Evolutionary conservation across 352 stramenopile species (phyloP), one percentile per base, ranked within the genome.

Genomic region (Aphanomyces invadans): DNA sequence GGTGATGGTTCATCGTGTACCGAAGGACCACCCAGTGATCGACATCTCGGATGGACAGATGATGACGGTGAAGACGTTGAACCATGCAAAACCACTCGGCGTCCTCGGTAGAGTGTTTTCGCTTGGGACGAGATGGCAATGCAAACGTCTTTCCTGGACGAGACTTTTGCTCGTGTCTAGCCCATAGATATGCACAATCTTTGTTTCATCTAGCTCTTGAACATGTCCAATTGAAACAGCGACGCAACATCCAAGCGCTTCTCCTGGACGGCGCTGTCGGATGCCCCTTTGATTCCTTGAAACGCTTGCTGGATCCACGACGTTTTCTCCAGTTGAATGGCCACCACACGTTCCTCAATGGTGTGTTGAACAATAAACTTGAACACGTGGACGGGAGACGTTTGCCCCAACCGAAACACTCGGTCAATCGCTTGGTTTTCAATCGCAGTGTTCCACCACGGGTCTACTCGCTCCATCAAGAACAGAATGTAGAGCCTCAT

Each of bases 391-490:
- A 60, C 52, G 4, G 52, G 31, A 17, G 4, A 19, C 52, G 52
- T 60, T 21, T 60, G 52, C 7, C 52, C 52, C 52, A 60, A 21
- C 21, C 52, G 31, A 45, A 46, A 60, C 12, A 60, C 52, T 21
- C 52, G 52, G 52, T 60, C 52, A 23, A 60, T 60, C 31, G 52
- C 52, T 45, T 60, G 52, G 36, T 9, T 60, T 45, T 60, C 52
- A 60, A 60, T 60, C 31, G 52, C 52, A n/a, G 52, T 60, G n/a
- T 60, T 60, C 52, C 52, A 60, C 52, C 52, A 60, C n/a, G 52
- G 52, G 38, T 60, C 44, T 52, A 52, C 7, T 26, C 23, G 7
- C 36, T 52, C 21, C 21, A 9, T 52, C 52, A 26, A 45, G 7
- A 52, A 7, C 19, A 26, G 7, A 25, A 19, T 25, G 23, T 25